Conservation (phyloP, 163 green algal species). For the Coccomyxa subellipsoidea region DNA sequence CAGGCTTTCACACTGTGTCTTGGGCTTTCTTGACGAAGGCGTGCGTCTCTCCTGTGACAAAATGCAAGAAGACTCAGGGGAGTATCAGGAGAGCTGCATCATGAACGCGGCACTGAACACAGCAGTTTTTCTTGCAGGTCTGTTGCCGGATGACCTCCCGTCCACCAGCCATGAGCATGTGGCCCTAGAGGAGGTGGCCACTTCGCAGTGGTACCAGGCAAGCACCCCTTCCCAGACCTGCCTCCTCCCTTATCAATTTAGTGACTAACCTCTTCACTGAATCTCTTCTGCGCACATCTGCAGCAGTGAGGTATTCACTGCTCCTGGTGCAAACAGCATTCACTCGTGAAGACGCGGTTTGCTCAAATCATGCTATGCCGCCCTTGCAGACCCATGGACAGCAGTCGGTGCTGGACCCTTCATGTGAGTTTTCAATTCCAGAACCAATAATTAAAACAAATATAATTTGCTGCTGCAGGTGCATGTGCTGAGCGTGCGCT, state of each 20-base stretch:
- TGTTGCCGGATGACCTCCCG: not conserved
- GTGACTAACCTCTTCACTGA: too few relatives aligned
- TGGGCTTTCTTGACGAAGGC: too few relatives aligned
- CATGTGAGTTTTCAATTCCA: too few relatives aligned
- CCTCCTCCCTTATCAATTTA: too few relatives aligned
- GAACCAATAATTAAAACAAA: too few relatives aligned
- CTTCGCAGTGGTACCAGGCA: slow-evolving; percentile 3
- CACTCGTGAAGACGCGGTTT: too few relatives aligned
- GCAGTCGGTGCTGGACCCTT: not conserved
- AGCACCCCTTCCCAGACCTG: not conserved
- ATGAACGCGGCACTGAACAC: not conserved
- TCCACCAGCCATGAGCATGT: not conserved
- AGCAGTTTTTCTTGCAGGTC: not conserved
- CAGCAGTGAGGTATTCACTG: not conserved
- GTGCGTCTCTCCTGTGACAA: too few relatives aligned
- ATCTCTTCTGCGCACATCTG: not conserved
- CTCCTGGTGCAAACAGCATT: not conserved
- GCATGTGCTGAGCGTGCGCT: slow-evolving; percentile 8
- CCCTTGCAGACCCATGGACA: too few relatives aligned
- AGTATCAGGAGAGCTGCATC: too few relatives aligned
- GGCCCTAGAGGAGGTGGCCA: not conserved
- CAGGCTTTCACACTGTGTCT: too few relatives aligned
- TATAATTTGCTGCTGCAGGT: slow-evolving; percentile 16
- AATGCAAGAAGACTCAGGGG: too few relatives aligned
- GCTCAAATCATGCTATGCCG: too few relatives aligned